phyloP scores from a whole-genome alignment of 73 alveolate species.

The Paramecium caudatum region DNA sequence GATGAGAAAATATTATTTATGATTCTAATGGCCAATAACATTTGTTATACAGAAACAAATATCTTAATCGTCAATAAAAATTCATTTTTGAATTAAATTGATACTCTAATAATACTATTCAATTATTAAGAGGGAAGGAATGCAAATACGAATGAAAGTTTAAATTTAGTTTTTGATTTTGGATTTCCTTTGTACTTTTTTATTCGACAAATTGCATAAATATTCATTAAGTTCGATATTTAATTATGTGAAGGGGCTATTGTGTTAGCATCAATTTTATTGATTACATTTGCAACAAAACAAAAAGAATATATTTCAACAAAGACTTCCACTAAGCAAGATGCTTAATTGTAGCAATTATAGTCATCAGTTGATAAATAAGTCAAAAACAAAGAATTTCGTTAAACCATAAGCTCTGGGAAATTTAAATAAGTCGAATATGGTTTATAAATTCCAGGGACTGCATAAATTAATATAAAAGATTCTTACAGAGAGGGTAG shows the following conservation, averaged over 20 bases:
- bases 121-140: background rate
- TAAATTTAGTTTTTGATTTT: background rate
- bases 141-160: background rate
- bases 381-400: too few species aligned
- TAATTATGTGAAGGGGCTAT: background rate
- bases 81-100: background rate
- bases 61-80: background rate
- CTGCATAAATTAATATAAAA: background rate
- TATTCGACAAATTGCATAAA: background rate
- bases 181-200: background rate
- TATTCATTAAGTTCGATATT: background rate
- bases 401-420: too few species aligned
- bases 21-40: slow-evolving; percentile 5
- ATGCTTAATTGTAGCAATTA: too few species aligned
- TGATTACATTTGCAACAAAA: too few species aligned
- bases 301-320: too few species aligned
- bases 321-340: too few species aligned
- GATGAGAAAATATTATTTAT: too few species aligned
- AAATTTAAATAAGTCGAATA: too few species aligned
- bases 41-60: background rate
- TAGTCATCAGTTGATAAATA: too few species aligned
- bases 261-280: background rate
- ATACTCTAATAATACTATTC: background rate
- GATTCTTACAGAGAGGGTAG: slow-evolving; percentile 36
- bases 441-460: too few species aligned